Evolutionary conservation across 2,329 filamentous ascomycete species (phyloP), one percentile per base, ranked within the genome.

Genomic region (Sporothrix brasiliensis): DNA sequence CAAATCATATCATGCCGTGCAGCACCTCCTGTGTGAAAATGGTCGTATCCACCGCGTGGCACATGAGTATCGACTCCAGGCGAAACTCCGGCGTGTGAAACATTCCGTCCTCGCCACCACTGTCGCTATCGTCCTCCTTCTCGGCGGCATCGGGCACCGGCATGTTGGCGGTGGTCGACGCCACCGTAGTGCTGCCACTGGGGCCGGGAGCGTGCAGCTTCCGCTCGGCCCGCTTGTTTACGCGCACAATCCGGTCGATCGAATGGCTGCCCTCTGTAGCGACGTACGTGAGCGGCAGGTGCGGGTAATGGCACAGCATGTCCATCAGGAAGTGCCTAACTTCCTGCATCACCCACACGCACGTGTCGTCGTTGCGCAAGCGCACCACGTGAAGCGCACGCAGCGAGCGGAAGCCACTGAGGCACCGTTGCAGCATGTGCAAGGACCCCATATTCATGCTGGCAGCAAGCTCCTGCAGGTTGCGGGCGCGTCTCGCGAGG

Each of bases 21-120:
- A 83, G 79, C 65, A 88, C 77, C 75, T 88, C 86, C 77, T 87
- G 88, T 74, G 86, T 82, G 73, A 88, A 89, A 66, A 89, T 88
- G 72, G 81, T 81, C 49, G 88, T 81, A 0, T 81, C 85, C 73
- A 73, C 78, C 6, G 84, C 77, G 60, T 85, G 82, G 65, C 80
- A 82, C 72, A 84, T 84, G 7, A 77, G 76, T 10, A 82, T 74
- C 3, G 80, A 77, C 71, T 82, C 56, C 13, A 60, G 6, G 3
- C 79, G 7, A 83, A 76, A 72, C 78, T 81, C 47, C 76, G 66
- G 3, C 4, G 52, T 21, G 0, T 73, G 72, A 16, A 70, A 66
- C 3, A 53, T 52, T 3, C 69, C 70, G n/a, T 74, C 74, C 1
- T 76, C 14, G 72, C 68, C 56, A 41, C 76, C 75, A 2, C 76